phyloP scores from a whole-genome alignment of 257 asterid genomes.

The Gentiana macrophylla region DNA sequence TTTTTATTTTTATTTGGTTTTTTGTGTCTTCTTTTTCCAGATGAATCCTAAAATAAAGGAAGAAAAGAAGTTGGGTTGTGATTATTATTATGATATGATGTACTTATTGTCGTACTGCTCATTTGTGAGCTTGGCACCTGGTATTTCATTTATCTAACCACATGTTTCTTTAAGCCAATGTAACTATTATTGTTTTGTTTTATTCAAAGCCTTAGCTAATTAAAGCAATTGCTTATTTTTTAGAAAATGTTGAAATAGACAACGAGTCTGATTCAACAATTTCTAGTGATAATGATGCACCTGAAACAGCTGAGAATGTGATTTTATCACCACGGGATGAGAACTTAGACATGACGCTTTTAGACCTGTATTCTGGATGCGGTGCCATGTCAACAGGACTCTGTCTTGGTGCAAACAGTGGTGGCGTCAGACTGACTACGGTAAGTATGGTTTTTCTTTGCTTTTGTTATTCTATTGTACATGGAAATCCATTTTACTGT shows the following conservation, averaged over 20 bases:
- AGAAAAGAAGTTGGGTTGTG: constrained; percentile 17
- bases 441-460: constrained; percentile 24
- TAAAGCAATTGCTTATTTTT: neutral
- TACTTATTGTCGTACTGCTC: constrained; percentile 54
- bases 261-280: constrained; percentile 51
- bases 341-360: constrained; percentile 28
- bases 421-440: constrained; percentile 58
- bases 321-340: constrained; percentile 1
- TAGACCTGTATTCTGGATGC: constrained; percentile 84
- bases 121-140: constrained; percentile 41
- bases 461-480: neutral
- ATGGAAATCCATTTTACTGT: neutral
- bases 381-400: constrained; percentile 98
- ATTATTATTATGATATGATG: constrained; percentile 52
- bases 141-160: constrained; percentile 13
- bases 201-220: neutral
- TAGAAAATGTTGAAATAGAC: constrained; percentile 28
- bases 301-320: neutral
- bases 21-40: constrained; percentile 19
- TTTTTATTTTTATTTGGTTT: no score
- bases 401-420: constrained; percentile 58
- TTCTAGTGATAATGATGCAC: constrained; percentile 37
- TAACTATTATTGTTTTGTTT: neutral
- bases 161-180: neutral
- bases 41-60: constrained; percentile 13